Percentiles rank a stretch among this genome's conserved stretches.
phyloP scores from a whole-genome alignment of 352 stramenopile species.

The Globisporangium megalacanthum region DNA sequence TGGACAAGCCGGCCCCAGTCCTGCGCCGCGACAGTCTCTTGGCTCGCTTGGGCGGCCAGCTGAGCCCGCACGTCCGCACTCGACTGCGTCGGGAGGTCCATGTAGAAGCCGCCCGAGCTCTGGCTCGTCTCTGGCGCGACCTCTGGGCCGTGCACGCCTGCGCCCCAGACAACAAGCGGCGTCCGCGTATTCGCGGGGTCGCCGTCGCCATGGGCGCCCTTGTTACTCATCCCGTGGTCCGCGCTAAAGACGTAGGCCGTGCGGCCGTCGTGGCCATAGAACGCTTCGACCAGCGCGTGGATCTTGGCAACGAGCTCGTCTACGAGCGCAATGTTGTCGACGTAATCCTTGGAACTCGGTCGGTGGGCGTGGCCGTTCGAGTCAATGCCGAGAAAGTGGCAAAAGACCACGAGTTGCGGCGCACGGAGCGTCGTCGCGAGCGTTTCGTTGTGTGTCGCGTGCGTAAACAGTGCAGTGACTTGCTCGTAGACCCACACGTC shows the following conservation, averaged over 20 bases:
- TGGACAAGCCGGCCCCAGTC: conserved; percentile 43
- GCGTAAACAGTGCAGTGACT: conserved; percentile 36
- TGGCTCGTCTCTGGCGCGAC: background rate
- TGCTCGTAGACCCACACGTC: conserved; percentile 75
- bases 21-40: conserved; percentile 32
- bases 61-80: conserved; percentile 50
- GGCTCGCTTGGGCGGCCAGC: conserved; percentile 38
- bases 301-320: conserved; percentile 71
- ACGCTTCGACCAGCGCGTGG: conserved; percentile 50
- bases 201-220: conserved; percentile 77
- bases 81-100: conserved; percentile 72
- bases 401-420: conserved; percentile 65
- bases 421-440: conserved; percentile 30
- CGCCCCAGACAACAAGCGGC: conserved; percentile 71
- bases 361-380: conserved; percentile 84
- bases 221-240: conserved; percentile 82
- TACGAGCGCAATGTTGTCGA: conserved; percentile 81
- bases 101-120: conserved; percentile 22
- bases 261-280: conserved; percentile 54
- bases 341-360: conserved; percentile 67
- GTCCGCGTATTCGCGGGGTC: conserved; percentile 79
- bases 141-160: conserved; percentile 45
- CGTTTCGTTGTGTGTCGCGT: conserved; percentile 16
- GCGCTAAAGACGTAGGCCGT: conserved; percentile 83
- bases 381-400: conserved; percentile 81